phyloP scores from a whole-genome alignment of 768 basidiomycete species.

The Pulveroboletus frians region DNA sequence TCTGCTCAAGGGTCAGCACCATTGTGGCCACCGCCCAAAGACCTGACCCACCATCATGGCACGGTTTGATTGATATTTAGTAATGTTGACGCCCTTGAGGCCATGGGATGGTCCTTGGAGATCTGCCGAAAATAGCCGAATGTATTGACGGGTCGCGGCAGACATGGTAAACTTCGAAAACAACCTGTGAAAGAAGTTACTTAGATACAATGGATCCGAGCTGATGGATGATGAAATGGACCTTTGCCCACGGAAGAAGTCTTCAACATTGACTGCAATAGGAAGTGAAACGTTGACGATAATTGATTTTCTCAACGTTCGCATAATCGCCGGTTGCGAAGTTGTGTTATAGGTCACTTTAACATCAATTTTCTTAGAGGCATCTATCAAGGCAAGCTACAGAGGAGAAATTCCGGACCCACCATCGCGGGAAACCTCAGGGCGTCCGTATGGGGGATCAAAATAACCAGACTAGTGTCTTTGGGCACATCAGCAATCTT shows the following conservation, averaged over 20 bases:
- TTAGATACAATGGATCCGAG: neutral
- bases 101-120: slow-evolving; percentile 44
- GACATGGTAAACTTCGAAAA: slow-evolving; percentile 91
- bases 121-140: slow-evolving; percentile 65
- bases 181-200: slow-evolving; percentile 44
- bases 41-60: slow-evolving; percentile 43
- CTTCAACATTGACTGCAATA: slow-evolving; percentile 90
- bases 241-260: slow-evolving; percentile 89
- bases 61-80: slow-evolving; percentile 43
- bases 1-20: slow-evolving; percentile 41
- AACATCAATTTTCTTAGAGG: slow-evolving; percentile 60
- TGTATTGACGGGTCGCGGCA: slow-evolving; percentile 68
- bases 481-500: slow-evolving; percentile 44
- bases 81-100: slow-evolving; percentile 48
- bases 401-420: slow-evolving; percentile 18
- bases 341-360: slow-evolving; percentile 64
- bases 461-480: slow-evolving; percentile 43
- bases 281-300: slow-evolving; percentile 69
- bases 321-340: slow-evolving; percentile 45
- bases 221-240: slow-evolving; percentile 24
- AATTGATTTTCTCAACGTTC: slow-evolving; percentile 51
- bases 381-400: neutral
- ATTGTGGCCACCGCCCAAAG: neutral
- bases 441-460: slow-evolving; percentile 63
- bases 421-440: slow-evolving; percentile 61